Evolutionary conservation across 2,329 filamentous ascomycete species (phyloP), one percentile per base, ranked within the genome.

Genomic region (Hypoxylon sp.): DNA sequence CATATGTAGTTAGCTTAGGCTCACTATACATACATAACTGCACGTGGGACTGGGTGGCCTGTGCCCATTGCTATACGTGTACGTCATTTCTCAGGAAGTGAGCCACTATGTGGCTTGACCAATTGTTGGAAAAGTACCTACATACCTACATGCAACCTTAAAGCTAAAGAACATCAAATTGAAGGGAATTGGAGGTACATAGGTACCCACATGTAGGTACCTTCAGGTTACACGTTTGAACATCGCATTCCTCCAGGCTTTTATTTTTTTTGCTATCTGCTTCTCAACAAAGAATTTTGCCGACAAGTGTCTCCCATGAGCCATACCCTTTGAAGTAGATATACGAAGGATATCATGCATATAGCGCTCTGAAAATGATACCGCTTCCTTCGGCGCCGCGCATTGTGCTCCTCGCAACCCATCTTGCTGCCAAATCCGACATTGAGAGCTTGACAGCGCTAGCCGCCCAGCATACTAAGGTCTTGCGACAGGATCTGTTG

Each of bases 361-460:
- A 50, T 50, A 60, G 34, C 48, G 13, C 34, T 55, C 43, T 52
- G 19, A 74, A 68, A 66, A 81, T 80, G 80, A 75, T 76, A 65
- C 70, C 80, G 59, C 76, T 80, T 48, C 82, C 93, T 61, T 89
- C 90, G 10, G 83, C 89, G 53, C 85, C 90, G 62, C 92, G 93
- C 77, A 87, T 90, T 71, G 82, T 93, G 63, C 86, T 96, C 63
- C 86, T 95, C 53, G 91, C 93, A 48, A 89, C 90, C 21, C 88
- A 93, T 74, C 86, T 90, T 73, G 89, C 92, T 59, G 86, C 87
- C 67, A 86, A 87, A 73, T 85, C 88, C 75, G 87, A 94, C 76
- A 82, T 94, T 73, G 78, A 84, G 72, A 84, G 86, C 70, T 81
- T 96, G 65, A 84, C 86, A 62, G 83, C 82, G 58, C 82, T 96